Evolutionary conservation across 345 rosid species (phyloP), one percentile per base, ranked within the genome.

Genomic region (Cardiospermum halicacabum): DNA sequence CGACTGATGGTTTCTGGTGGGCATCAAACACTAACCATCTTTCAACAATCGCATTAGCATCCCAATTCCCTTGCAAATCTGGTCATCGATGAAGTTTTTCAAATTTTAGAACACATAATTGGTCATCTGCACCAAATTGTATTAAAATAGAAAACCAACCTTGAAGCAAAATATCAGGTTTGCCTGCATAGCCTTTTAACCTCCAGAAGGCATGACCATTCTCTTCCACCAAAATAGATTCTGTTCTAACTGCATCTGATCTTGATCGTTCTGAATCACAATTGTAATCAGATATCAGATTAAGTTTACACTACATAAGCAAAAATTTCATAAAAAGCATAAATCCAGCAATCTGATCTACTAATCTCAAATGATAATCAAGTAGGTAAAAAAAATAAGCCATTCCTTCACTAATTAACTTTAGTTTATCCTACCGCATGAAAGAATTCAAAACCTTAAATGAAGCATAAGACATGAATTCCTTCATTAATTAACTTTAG

Each of bases 201-300:
- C 64, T 90, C 98, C 98, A 93, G 60, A 93, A 78, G 45, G 65
- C 65, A 45, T 24, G 77, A 15, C 91, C 94, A 22, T 80, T 75
- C 4, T 18, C 71, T 67, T 84, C 97, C 72, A 74, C 7, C n/a
- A 76, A 28, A 12, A 86, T 60, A 30, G 85, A 78, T 40, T 70
- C 89, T 4, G 81, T 84, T 79, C 96, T 86, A 73, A 90, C 75
- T 71, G 88, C 89, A 82, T 77, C 86, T 61, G 75, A 72, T 77
- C 81, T 77, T 69, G 67, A 75, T 40, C 53, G 67, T 71, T 66
- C 85, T 88, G 77, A n/a, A n/a, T 74, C 58, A 22, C 39, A 36
- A 65, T 25, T 4, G 60, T 30, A 70, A 48, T 19, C 43, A 66
- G 19, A 62, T 56, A 51, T 42, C 36, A 53, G 21, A 48, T 15